These are phyloP conservation scores for Podospora fimiseda DNA, from an alignment of 495 filamentous ascomycete genomes.

Conservation along the genomic window DNA sequence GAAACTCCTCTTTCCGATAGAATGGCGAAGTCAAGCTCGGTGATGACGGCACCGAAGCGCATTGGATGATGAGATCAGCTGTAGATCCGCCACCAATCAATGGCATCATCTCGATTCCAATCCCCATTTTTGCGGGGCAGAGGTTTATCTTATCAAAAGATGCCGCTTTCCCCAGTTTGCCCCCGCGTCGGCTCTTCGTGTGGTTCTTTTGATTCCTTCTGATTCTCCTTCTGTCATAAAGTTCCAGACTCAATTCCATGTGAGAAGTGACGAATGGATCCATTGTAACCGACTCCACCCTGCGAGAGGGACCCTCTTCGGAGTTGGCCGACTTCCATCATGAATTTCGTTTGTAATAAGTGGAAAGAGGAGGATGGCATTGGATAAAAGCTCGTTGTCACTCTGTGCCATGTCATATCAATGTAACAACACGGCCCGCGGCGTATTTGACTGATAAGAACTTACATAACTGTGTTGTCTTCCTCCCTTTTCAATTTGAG, in stretches of 20 bases:
- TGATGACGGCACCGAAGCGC: constrained; percentile 19
- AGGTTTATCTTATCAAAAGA: not conserved
- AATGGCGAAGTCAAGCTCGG: constrained; percentile 12
- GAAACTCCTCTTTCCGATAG: not conserved
- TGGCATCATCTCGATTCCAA: constrained; percentile 2
- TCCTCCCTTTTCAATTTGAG: not conserved
- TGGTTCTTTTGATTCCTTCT: not conserved
- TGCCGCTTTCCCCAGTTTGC: not conserved
- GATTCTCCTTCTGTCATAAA: not conserved
- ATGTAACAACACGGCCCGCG: not conserved
- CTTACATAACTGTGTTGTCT: not conserved
- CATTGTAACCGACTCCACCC: not conserved
- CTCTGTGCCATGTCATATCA: not conserved
- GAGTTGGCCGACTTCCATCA: constrained; percentile 21
- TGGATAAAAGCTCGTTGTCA: not conserved
- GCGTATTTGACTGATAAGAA: not conserved
- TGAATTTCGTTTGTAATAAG: not conserved
- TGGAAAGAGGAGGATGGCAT: not conserved
- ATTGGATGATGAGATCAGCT: no score
- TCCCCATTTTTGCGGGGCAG: constrained; percentile 1
- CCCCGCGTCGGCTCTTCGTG: no score
- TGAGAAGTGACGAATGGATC: not conserved
- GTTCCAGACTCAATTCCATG: not conserved
- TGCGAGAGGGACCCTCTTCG: constrained; percentile 4
- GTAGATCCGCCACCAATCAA: not conserved